These are phyloP conservation scores for Puccinia coronata DNA, from an alignment of 1,284 basidiomycete species.

Conservation along the genomic window DNA sequence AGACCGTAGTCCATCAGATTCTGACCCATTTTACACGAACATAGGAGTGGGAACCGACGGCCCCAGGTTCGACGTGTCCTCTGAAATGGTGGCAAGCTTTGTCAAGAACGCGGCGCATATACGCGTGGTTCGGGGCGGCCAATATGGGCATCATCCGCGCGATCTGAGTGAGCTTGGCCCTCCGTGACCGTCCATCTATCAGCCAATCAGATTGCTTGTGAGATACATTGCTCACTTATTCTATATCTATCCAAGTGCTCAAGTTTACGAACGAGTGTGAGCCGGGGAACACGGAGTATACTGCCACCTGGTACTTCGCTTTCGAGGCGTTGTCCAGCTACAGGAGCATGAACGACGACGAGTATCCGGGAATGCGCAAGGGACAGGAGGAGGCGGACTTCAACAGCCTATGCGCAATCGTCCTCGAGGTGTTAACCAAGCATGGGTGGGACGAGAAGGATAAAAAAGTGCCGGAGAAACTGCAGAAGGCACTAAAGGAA, in stretches of 20 bases:
- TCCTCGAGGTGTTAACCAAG: too few relatives aligned
- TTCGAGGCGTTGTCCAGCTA: neutral
- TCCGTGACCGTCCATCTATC: conserved; percentile 68
- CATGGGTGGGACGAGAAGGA: conserved; percentile 41
- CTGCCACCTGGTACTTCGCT: conserved; percentile 14
- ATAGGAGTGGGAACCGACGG: conserved; percentile 47
- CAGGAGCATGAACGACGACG: conserved; percentile 8
- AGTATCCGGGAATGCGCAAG: conserved; percentile 3
- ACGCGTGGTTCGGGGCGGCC: conserved; percentile 72
- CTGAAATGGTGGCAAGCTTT: conserved; percentile 71
- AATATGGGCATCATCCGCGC: conserved; percentile 66
- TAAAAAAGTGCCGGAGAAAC: conserved; percentile 28
- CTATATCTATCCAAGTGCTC: conserved; percentile 49
- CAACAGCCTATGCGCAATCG: neutral
- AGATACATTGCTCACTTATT: neutral
- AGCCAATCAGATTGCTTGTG: conserved; percentile 54
- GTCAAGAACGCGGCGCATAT: conserved; percentile 86
- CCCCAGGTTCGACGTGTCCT: conserved; percentile 60
- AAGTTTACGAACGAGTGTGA: too few relatives aligned
- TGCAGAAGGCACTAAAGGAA: conserved; percentile 50
- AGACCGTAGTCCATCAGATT: conserved; percentile 51
- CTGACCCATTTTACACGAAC: conserved; percentile 50
- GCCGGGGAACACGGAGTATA: neutral
- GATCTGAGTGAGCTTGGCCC: conserved; percentile 54
- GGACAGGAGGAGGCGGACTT: conserved; percentile 15